These are phyloP conservation scores for Senecio squalidus DNA, from an alignment of 140 eudicot genomes.

Conservation along the genomic window DNA sequence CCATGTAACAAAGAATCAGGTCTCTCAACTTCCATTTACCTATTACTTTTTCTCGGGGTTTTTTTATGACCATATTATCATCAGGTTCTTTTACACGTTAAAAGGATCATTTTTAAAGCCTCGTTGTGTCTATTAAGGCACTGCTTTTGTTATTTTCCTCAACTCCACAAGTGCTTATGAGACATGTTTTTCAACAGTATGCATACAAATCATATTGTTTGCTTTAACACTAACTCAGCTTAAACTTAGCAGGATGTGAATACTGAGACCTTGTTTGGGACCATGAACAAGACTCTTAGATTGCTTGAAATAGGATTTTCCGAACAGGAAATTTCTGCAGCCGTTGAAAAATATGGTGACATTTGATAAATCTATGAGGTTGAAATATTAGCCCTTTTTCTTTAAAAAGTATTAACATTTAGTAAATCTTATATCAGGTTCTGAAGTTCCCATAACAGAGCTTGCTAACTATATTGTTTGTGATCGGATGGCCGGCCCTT, in stretches of 20 bases:
- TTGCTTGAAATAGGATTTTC: slow-evolving; percentile 85
- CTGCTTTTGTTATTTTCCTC: too few relatives aligned
- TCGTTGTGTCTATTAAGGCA: background rate
- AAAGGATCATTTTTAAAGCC: background rate
- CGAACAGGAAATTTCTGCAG: slow-evolving; percentile 76
- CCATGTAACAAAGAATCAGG: slow-evolving; percentile 42
- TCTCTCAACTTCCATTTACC: slow-evolving; percentile 19
- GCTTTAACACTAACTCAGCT: slow-evolving; percentile 14
- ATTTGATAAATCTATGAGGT: too few relatives aligned
- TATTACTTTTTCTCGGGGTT: background rate
- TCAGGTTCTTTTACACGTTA: background rate
- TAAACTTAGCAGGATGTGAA: slow-evolving; percentile 40
- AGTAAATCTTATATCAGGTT: slow-evolving; percentile 43
- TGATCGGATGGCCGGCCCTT: slow-evolving; percentile 19
- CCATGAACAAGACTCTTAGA: slow-evolving; percentile 85
- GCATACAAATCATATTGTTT: slow-evolving; percentile 14
- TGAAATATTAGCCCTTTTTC: background rate
- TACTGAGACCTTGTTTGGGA: slow-evolving; percentile 76
- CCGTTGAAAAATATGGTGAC: slow-evolving; percentile 75
- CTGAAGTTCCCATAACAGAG: slow-evolving; percentile 58
- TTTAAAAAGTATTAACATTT: background rate
- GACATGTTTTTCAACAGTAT: background rate
- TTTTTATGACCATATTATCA: slow-evolving; percentile 2
- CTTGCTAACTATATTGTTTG: slow-evolving; percentile 73
- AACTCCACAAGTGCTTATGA: background rate